phyloP scores from a whole-genome alignment of 2,329 filamentous ascomycete genomes.

The Albifimbria verrucaria region DNA sequence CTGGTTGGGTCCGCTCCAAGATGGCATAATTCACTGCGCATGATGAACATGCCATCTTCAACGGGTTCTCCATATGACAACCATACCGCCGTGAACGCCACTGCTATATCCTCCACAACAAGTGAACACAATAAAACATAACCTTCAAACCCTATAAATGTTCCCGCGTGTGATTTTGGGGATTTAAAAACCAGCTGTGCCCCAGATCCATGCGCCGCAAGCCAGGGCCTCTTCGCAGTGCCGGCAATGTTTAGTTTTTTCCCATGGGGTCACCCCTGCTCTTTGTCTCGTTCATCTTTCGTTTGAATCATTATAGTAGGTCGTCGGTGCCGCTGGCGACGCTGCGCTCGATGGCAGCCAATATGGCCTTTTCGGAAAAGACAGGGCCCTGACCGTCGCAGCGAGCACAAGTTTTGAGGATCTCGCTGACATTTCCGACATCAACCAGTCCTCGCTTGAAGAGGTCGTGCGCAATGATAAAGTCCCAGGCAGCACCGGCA shows the following conservation, averaged over 20 bases:
- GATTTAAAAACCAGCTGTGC: background rate
- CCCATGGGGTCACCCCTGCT: background rate
- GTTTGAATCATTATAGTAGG: conserved; percentile 41
- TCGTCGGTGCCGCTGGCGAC: conserved; percentile 76
- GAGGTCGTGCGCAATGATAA: conserved; percentile 76
- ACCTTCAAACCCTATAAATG: background rate
- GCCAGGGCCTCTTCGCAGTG: background rate
- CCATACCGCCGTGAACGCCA: background rate
- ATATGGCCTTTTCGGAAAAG: conserved; percentile 74
- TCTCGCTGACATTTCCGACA: conserved; percentile 75
- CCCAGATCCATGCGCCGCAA: background rate
- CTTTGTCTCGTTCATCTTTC: background rate
- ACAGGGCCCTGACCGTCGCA: conserved; percentile 89
- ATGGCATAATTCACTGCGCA: background rate
- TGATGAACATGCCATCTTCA: background rate
- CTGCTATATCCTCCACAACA: background rate
- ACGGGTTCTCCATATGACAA: background rate
- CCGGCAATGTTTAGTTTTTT: background rate
- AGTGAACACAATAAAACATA: background rate
- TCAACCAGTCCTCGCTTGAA: conserved; percentile 78
- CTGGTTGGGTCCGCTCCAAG: too few species aligned
- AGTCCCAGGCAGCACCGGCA: conserved; percentile 81
- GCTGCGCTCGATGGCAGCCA: conserved; percentile 73
- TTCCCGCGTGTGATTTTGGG: background rate
- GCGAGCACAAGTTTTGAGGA: conserved; percentile 68